Base-by-base conservation (phyloP, 108 stramenopile species). In the Cyclotella distinguenda region DNA sequence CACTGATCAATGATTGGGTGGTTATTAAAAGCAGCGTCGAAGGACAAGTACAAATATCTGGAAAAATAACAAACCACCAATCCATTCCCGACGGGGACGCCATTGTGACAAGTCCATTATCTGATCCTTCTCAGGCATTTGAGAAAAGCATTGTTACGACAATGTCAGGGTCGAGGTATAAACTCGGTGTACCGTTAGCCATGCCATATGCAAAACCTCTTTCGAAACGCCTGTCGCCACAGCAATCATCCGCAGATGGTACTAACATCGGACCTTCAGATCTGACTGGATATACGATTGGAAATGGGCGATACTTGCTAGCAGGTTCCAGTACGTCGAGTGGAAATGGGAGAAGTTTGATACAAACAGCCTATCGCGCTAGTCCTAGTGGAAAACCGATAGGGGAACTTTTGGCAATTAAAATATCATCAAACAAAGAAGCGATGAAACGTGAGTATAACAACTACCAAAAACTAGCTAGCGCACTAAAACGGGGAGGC, bases 1-100 rank as follows among this genome's bases (percentile, higher is more conserved):
- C 90, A 2, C 51, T 72, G 9, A 50, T 91, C n/a, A 82, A 88
- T 59, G 76, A 86, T 60, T 91, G 90, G 90, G 79, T 82, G 28
- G 64, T 84, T 46, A 74, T 86, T 15, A 43, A 55, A 28, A 81
- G 74, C 28, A 62, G 59, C 22, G 42, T 26, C 11, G 74, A 72
- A 4, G 91, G 86, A 16, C 75, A 82, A 58, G 45, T 89, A 12
- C 64, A 82, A 48, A 75, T 75, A 48, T 75, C 74, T 2, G 91
- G 91, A 56, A 82, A 73, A 23, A 86, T 90, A 8, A 66, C 60
- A 5, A 80, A 81, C 49, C 89, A 94, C 52, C 87, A 85, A 11
- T 58, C 70, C 6, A 86, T 94, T 60, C 69, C 75, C 34, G 89
- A 94, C 68, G 89, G 89, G 6, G 86, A 90, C 62, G 74, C 79